Conservation (phyloP, 192 early-diverging fungal genomes). For the Backusella mclennaniae region DNA sequence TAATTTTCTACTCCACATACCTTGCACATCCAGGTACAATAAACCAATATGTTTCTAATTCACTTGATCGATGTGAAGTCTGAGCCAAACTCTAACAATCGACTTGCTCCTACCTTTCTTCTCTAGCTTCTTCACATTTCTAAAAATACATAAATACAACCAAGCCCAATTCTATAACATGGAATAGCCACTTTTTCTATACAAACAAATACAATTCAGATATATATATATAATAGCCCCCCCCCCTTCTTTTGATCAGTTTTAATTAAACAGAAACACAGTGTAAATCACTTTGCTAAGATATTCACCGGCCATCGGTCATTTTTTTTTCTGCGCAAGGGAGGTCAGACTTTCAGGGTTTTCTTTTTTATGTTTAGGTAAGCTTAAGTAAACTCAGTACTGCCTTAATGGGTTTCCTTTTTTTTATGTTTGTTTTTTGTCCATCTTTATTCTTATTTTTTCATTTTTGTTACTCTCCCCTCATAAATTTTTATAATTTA, state of each 20-base stretch:
- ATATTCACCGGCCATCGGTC: not conserved
- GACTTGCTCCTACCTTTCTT: not conserved
- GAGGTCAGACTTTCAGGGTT: constrained; percentile 1
- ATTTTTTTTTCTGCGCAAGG: constrained; percentile 5
- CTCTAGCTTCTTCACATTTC: not conserved
- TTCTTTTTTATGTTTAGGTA: not conserved
- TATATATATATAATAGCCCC: not conserved
- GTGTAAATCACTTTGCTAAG: not conserved
- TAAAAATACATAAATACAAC: not conserved
- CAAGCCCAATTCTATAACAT: not conserved
- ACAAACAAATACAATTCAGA: not conserved
- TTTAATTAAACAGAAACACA: not conserved
- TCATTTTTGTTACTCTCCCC: not conserved
- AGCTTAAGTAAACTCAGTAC: not conserved
- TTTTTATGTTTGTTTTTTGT: not conserved
- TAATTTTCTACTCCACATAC: not conserved
- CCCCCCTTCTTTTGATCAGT: not conserved
- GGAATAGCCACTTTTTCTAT: not conserved
- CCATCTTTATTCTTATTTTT: not conserved
- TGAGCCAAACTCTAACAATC: not conserved
- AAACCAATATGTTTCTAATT: not conserved
- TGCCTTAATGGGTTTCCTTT: not conserved
- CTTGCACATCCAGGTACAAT: not conserved
- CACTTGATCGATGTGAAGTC: not conserved
- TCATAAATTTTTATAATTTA: not conserved